Evolutionary conservation across 139 green algal species (phyloP).

Genomic region (Ettlia oleoabundans): DNA sequence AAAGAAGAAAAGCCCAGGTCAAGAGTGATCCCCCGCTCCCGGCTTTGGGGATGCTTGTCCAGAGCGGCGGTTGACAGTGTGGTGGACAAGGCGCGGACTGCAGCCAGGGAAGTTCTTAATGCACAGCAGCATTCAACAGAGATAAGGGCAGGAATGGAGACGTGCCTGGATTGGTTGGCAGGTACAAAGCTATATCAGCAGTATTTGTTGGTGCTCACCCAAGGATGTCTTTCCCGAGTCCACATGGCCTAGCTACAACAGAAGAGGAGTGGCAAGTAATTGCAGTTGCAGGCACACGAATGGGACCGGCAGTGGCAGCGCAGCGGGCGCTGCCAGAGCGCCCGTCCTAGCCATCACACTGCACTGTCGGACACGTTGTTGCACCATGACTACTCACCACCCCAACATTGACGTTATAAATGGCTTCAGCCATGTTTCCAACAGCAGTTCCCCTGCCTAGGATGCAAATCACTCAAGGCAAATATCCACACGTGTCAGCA

Average conservation of each 20-base stretch:
- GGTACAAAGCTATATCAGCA: neutral
- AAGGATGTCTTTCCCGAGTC: constrained; percentile 96
- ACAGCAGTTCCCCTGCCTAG: no score
- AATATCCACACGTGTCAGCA: no score
- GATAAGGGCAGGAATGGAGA: neutral
- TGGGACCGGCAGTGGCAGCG: no score
- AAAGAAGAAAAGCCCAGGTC: constrained; percentile 98
- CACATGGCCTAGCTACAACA: no score
- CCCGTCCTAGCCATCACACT: no score
- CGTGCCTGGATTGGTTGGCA: neutral
- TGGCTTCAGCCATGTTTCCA: neutral
- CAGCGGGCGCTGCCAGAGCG: no score
- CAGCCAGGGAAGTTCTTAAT: constrained; percentile 4
- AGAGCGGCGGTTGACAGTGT: constrained; percentile 92
- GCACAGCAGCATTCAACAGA: no score
- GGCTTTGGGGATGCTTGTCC: constrained; percentile 97
- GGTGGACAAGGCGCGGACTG: constrained; percentile 90
- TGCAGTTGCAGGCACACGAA: no score
- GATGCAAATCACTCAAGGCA: no score
- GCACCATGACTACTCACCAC: no score
- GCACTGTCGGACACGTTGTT: no score
- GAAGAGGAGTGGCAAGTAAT: no score
- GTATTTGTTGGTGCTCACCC: constrained; percentile 51
- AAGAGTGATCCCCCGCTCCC: constrained; percentile 94
- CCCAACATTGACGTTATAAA: constrained; percentile 64